These are phyloP conservation scores for Cenchrus purpureus DNA, from an alignment of 176 grass and related monocot species.

Conservation along the genomic window DNA sequence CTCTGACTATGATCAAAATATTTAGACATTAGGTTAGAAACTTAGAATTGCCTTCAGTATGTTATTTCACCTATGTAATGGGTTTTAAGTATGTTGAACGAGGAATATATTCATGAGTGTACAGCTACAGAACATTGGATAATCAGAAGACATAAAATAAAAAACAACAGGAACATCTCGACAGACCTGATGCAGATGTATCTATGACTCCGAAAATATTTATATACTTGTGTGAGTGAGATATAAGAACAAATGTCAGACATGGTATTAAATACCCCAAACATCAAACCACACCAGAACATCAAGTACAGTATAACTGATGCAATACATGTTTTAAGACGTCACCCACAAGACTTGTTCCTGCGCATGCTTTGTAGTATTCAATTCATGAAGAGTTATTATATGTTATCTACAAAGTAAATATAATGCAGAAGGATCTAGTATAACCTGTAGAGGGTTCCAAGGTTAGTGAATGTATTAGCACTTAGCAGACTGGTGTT, in stretches of 20 bases:
- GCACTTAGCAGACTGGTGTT: constrained; percentile 30
- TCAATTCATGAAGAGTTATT: constrained; percentile 16
- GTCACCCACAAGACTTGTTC: constrained; percentile 15
- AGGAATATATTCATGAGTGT: background rate
- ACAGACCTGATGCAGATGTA: constrained; percentile 12
- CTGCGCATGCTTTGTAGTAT: constrained; percentile 19
- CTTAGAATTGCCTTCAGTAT: no score
- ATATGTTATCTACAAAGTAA: constrained; percentile 27
- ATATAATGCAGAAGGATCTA: constrained; percentile 18
- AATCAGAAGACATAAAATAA: background rate
- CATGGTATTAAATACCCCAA: constrained; percentile 23
- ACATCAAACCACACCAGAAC: constrained; percentile 11
- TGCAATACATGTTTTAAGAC: background rate
- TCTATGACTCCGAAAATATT: background rate
- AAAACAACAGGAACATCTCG: background rate
- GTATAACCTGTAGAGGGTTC: constrained; percentile 30
- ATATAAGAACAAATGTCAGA: constrained; percentile 12
- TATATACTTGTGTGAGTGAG: background rate
- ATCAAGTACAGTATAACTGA: constrained; percentile 19
- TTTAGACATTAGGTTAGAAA: no score
- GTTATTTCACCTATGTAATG: constrained; percentile 23
- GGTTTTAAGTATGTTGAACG: constrained; percentile 9
- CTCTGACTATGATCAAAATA: background rate
- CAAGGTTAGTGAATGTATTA: constrained; percentile 11
- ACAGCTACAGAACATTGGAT: background rate